Evolutionary conservation across 805 yeast species (phyloP).

Genomic region (Ogataea ganodermae): DNA sequence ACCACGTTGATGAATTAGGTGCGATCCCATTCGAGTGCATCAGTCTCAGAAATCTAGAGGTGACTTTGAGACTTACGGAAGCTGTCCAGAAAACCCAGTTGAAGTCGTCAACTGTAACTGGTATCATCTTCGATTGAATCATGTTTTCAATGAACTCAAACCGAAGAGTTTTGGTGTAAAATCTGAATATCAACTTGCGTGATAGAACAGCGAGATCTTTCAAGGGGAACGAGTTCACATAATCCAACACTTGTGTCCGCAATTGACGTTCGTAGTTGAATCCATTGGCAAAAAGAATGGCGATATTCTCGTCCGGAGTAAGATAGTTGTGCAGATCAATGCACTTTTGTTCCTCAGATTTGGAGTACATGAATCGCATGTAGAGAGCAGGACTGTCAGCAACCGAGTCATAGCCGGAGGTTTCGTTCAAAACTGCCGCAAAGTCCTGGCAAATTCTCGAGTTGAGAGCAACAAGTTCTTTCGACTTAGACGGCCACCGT

Average conservation of each 20-base stretch:
- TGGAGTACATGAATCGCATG: background rate
- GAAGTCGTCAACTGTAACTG: slow-evolving; percentile 3
- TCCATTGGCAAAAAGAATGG: slow-evolving; percentile 2
- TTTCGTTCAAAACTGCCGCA: background rate
- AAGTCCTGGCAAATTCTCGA: slow-evolving; percentile 1
- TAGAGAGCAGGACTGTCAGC: background rate
- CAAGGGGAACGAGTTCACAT: background rate
- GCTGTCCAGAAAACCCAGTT: slow-evolving; percentile 3
- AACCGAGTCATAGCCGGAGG: background rate
- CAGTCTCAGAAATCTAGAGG: background rate
- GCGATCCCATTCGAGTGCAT: background rate
- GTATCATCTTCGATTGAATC: background rate
- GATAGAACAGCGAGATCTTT: background rate
- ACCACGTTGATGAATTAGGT: slow-evolving; percentile 5
- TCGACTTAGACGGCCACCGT: background rate
- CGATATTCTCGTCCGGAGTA: slow-evolving; percentile 4
- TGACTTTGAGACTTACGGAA: background rate
- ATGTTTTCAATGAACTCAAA: background rate
- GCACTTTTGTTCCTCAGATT: background rate
- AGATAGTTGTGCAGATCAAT: background rate
- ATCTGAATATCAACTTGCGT: background rate
- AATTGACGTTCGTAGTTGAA: background rate
- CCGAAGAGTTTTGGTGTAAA: background rate
- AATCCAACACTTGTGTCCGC: background rate
- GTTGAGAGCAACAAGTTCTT: background rate